phyloP scores from a whole-genome alignment of 176 grass and related monocot species.

The Microstegium vimineum region DNA sequence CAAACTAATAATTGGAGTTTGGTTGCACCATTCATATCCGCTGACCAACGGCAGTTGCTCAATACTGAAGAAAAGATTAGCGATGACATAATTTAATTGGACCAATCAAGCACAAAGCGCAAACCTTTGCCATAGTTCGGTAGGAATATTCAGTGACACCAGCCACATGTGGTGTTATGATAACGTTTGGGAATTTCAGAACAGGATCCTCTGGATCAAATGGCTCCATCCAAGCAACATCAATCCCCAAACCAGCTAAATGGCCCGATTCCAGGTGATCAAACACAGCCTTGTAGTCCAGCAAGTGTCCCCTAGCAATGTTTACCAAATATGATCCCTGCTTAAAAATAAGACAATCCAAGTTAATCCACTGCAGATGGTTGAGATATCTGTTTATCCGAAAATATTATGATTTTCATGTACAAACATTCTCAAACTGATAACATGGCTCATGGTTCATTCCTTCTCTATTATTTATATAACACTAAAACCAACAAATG shows the following conservation, averaged over 20 bases:
- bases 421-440: background rate
- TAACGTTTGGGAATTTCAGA: conserved; percentile 84
- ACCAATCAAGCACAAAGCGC: conserved; percentile 24
- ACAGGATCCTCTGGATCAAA: conserved; percentile 91
- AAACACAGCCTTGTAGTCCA: conserved; percentile 75
- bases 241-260: conserved; percentile 85
- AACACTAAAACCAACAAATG: background rate
- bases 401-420: background rate
- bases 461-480: background rate
- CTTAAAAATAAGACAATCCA: conserved; percentile 1
- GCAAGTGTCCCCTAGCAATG: conserved; percentile 71
- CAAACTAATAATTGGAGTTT: background rate
- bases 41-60: no score
- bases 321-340: conserved; percentile 87
- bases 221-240: conserved; percentile 94
- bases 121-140: conserved; percentile 91
- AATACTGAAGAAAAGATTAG: background rate
- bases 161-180: conserved; percentile 87
- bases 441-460: background rate
- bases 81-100: background rate
- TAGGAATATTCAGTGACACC: conserved; percentile 77
- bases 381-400: background rate
- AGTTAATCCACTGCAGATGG: background rate
- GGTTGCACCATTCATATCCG: background rate
- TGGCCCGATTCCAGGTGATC: conserved; percentile 71